These are phyloP conservation scores for Bassia scoparia DNA, from an alignment of 148 eudicot species.

Conservation along the genomic window DNA sequence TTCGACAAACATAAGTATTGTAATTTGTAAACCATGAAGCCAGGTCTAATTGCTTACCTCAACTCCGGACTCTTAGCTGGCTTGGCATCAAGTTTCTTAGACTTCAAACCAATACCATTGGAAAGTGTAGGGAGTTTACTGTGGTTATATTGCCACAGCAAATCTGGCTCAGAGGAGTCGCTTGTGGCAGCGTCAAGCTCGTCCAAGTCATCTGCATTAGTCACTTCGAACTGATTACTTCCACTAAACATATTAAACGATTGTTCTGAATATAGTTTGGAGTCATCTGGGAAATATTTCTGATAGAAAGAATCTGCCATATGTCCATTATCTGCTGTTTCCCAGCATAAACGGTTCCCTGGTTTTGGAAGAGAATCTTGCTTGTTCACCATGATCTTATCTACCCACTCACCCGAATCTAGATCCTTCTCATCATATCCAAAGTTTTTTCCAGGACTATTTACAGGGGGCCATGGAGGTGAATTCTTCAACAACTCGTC, in stretches of 20 bases:
- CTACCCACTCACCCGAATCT: slow-evolving; percentile 94
- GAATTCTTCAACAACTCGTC: slow-evolving; percentile 81
- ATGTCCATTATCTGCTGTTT: slow-evolving; percentile 50
- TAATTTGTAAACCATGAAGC: not conserved
- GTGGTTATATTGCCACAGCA: slow-evolving; percentile 87
- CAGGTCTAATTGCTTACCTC: slow-evolving; percentile 41
- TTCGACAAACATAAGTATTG: too few species aligned
- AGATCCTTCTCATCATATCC: slow-evolving; percentile 67
- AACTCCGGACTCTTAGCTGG: slow-evolving; percentile 52
- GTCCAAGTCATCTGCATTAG: slow-evolving; percentile 62
- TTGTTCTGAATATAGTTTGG: slow-evolving; percentile 54
- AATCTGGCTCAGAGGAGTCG: slow-evolving; percentile 94
- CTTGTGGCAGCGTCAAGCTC: slow-evolving; percentile 95
- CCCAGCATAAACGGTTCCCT: slow-evolving; percentile 38
- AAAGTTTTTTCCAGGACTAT: slow-evolving; percentile 43
- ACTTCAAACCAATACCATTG: slow-evolving; percentile 50
- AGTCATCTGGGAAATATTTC: slow-evolving; percentile 57
- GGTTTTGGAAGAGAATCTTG: slow-evolving; percentile 54
- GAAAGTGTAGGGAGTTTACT: slow-evolving; percentile 54
- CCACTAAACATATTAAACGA: slow-evolving; percentile 47
- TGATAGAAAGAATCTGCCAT: slow-evolving; percentile 55
- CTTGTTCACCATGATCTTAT: slow-evolving; percentile 96
- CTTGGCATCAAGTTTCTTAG: slow-evolving; percentile 46
- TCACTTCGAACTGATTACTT: slow-evolving; percentile 53
- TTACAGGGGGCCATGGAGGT: slow-evolving; percentile 83